Percentiles rank a stretch among this genome's conserved stretches.
Evolutionary conservation across 805 yeast species (phyloP).

Genomic region (Blastobotrys mokoenaii): DNA sequence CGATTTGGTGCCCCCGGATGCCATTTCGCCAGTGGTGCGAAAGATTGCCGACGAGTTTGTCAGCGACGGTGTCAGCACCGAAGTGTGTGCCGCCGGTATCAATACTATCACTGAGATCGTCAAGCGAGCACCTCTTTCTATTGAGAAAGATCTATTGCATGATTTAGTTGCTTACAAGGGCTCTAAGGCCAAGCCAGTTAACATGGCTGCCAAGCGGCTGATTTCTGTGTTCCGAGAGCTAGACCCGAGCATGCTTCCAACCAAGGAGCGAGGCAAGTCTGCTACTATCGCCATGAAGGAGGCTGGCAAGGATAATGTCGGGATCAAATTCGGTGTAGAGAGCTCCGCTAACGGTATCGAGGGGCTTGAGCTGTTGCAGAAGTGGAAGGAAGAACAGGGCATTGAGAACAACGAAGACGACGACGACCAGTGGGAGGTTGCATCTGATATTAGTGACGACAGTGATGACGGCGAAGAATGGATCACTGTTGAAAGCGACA

Average conservation of each 20-base stretch:
- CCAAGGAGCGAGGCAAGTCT: slow-evolving; percentile 87
- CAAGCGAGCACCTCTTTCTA: slow-evolving; percentile 89
- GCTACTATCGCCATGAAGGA: slow-evolving; percentile 79
- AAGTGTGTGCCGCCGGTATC: slow-evolving; percentile 96
- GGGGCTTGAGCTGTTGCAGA: slow-evolving; percentile 81
- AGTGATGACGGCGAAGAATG: slow-evolving; percentile 75
- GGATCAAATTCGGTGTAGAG: slow-evolving; percentile 60
- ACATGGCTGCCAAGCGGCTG: slow-evolving; percentile 87
- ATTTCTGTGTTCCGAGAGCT: slow-evolving; percentile 83
- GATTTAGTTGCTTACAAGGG: slow-evolving; percentile 87
- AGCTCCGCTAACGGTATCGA: slow-evolving; percentile 65
- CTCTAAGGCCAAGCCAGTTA: slow-evolving; percentile 87
- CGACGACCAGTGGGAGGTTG: slow-evolving; percentile 53
- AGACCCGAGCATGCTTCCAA: slow-evolving; percentile 89
- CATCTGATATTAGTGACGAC: slow-evolving; percentile 36
- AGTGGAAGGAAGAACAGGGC: slow-evolving; percentile 66
- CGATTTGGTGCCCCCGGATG: slow-evolving; percentile 95
- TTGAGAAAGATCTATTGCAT: slow-evolving; percentile 78
- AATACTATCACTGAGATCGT: slow-evolving; percentile 91
- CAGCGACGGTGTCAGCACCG: slow-evolving; percentile 95
- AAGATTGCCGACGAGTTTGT: slow-evolving; percentile 97
- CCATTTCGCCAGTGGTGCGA: slow-evolving; percentile 66
- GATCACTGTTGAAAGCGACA: slow-evolving; percentile 78
- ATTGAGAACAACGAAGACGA: slow-evolving; percentile 51
- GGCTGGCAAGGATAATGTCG: slow-evolving; percentile 32